Base-by-base conservation (phyloP, 2,329 filamentous ascomycete genomes). In the Camptophora hylomeconis region DNA sequence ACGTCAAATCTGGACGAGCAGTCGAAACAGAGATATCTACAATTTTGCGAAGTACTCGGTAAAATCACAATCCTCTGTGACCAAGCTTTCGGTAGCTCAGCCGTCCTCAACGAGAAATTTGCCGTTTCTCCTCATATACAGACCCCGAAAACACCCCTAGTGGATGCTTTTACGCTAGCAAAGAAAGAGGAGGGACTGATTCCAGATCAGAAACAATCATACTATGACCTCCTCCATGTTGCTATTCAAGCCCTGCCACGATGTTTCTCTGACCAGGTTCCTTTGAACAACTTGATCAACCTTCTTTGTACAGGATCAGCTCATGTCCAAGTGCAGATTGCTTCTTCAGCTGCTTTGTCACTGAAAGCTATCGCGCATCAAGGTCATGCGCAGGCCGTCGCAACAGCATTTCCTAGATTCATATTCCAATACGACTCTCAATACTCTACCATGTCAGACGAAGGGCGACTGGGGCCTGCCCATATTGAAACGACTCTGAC, bases 371-470 rank as follows among this genome's bases (percentile, higher is more conserved):
- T 98, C 45, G 89, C 92, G 7, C 71, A 81, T 17, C 89, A 98
- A 47, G 81, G 79, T 5, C 80, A 93, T 54, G 86, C 89, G 0
- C 84, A 98, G 44, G 81, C 89, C 52, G 89, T 98, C 3, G 93
- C 86, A 0, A 93, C 92, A 55, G 87, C 89, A 0, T 98, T 98
- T 55, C 82, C 89, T 20, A 70, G 86, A 15, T 98, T 95, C 55
- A 98, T 98, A 30, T 98, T 98, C 60, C 93, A 89, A 44, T 98
- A 95, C 51, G 92, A 98, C 52, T 86, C 92, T 42, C 75, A 86
- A 14, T 98, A 98, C 52, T 83, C 87, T 1, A 95, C 89, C 17
- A 94, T 95, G 75, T 93, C 86, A 7, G 89, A 98, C 47, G 89
- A 92, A 17, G 89, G 89, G 2, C 89, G 98, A 76, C 72, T 98